These are phyloP conservation scores for Neoboletus subvelutipes DNA, from an alignment of 768 basidiomycete species.

Conservation along the genomic window DNA sequence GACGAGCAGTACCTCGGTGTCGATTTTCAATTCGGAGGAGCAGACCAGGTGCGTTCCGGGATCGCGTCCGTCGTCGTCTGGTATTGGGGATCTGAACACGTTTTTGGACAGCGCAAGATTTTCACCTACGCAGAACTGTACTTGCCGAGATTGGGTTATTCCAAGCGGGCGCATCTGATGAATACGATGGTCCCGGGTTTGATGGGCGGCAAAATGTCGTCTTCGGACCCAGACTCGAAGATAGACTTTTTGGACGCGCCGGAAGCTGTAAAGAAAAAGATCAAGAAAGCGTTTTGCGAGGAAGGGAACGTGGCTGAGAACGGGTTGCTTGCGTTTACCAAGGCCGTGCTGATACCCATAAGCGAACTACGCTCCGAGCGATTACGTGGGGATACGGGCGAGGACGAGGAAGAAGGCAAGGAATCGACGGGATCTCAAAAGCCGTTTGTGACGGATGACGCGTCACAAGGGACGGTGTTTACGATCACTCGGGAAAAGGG, in stretches of 20 bases:
- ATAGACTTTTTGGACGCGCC: slow-evolving; percentile 95
- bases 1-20: slow-evolving; percentile 96
- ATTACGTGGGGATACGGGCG: slow-evolving; percentile 42
- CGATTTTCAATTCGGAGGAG: slow-evolving; percentile 97
- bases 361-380: slow-evolving; percentile 70
- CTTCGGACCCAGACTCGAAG: slow-evolving; percentile 96
- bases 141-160: slow-evolving; percentile 90
- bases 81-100: background rate
- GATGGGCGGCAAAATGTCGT: slow-evolving; percentile 96
- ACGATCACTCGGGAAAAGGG: slow-evolving; percentile 76
- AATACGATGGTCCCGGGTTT: slow-evolving; percentile 97
- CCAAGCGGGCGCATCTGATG: slow-evolving; percentile 96
- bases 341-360: slow-evolving; percentile 88
- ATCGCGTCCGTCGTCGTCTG: background rate
- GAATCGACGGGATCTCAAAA: slow-evolving; percentile 51
- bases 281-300: slow-evolving; percentile 92
- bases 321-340: slow-evolving; percentile 81
- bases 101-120: slow-evolving; percentile 78
- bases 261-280: slow-evolving; percentile 81
- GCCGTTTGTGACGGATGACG: slow-evolving; percentile 64
- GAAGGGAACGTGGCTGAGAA: slow-evolving; percentile 89
- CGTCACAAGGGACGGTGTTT: slow-evolving; percentile 82
- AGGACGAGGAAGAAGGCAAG: slow-evolving; percentile 43
- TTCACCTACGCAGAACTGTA: slow-evolving; percentile 97
- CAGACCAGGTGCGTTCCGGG: slow-evolving; percentile 75